Percentiles rank a stretch among this genome's conserved stretches.
phyloP scores from a whole-genome alignment of 768 basidiomycete species.

The Macrolepiota fuliginosa region DNA sequence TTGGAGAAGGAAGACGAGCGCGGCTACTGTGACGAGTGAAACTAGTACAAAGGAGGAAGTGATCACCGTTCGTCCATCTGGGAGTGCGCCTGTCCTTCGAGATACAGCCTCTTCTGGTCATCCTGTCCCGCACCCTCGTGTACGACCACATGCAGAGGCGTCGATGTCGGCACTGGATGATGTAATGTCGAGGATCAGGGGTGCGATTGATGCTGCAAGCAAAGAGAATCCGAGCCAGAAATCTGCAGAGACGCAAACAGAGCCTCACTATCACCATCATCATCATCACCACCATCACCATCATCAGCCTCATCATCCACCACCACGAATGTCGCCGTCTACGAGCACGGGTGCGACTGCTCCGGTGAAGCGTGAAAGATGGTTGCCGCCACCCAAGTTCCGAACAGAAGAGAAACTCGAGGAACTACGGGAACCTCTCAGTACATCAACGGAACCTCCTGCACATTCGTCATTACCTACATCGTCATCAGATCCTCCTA shows the following conservation, averaged over 20 bases:
- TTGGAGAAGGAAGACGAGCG: slow-evolving; percentile 40
- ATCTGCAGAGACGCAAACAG: slow-evolving; percentile 20
- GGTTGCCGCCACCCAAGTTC: slow-evolving; percentile 49
- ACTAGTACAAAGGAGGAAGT: slow-evolving; percentile 2
- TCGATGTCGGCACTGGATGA: slow-evolving; percentile 77
- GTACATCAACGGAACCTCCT: slow-evolving; percentile 43
- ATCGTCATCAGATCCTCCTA: slow-evolving; percentile 39
- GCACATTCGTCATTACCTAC: no score
- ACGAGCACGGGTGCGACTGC: slow-evolving; percentile 18
- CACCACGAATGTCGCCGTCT: slow-evolving; percentile 19
- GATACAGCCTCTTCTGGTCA: slow-evolving; percentile 12
- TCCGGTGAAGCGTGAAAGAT: slow-evolving; percentile 40
- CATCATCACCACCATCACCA: no score
- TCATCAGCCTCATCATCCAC: slow-evolving; percentile 6
- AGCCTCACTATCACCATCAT: no score
- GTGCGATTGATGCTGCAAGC: slow-evolving; percentile 49
- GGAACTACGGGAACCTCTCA: slow-evolving; percentile 40
- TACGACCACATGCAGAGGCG: slow-evolving; percentile 41
- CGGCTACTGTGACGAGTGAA: neutral
- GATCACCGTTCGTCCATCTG: neutral
- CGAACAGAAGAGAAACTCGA: slow-evolving; percentile 31
- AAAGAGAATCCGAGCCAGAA: slow-evolving; percentile 24
- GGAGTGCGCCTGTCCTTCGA: slow-evolving; percentile 14
- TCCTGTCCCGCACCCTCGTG: slow-evolving; percentile 8
- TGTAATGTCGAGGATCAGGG: slow-evolving; percentile 83